phyloP scores from a whole-genome alignment of 768 basidiomycete genomes.

The Boletus rubescentipes region DNA sequence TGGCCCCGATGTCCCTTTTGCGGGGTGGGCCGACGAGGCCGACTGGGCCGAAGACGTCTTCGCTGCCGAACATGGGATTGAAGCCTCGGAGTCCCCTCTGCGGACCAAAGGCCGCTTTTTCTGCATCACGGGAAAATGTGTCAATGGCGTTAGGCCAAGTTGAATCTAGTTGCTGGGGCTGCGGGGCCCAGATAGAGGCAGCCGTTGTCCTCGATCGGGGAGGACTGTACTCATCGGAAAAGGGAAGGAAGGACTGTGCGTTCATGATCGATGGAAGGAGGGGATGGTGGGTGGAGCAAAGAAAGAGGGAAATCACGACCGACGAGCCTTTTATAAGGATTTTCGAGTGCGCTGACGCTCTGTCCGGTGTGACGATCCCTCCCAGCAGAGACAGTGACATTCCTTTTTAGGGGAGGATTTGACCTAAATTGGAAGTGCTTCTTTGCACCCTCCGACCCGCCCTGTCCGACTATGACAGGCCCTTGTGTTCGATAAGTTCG shows the following conservation, averaged over 20 bases:
- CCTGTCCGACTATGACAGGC: slow-evolving; percentile 28
- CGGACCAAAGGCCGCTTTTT: slow-evolving; percentile 36
- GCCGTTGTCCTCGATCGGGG: slow-evolving; percentile 41
- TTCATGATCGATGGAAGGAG: slow-evolving; percentile 20
- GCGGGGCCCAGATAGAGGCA: slow-evolving; percentile 81
- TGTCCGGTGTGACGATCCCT: slow-evolving; percentile 34
- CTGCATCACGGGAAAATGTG: slow-evolving; percentile 54
- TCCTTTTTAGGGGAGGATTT: slow-evolving; percentile 33
- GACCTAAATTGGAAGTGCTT: slow-evolving; percentile 30
- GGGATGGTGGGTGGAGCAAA: slow-evolving; percentile 42
- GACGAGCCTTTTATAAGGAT: slow-evolving; percentile 35
- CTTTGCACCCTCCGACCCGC: slow-evolving; percentile 27
- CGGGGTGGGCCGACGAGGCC: slow-evolving; percentile 37
- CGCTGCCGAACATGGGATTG: slow-evolving; percentile 34
- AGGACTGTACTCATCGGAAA: slow-evolving; percentile 41
- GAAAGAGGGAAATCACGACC: slow-evolving; percentile 37
- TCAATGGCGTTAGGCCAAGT: slow-evolving; percentile 71
- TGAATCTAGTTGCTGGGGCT: slow-evolving; percentile 63
- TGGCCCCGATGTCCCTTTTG: slow-evolving; percentile 62
- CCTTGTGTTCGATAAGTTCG: slow-evolving; percentile 21
- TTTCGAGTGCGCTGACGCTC: slow-evolving; percentile 22
- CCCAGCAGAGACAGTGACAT: slow-evolving; percentile 28
- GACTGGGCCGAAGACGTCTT: slow-evolving; percentile 68
- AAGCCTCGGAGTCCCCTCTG: slow-evolving; percentile 27
- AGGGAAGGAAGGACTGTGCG: slow-evolving; percentile 31